Base-by-base conservation (phyloP, 148 eudicot genomes). In the Rhododendron williamsianum region DNA sequence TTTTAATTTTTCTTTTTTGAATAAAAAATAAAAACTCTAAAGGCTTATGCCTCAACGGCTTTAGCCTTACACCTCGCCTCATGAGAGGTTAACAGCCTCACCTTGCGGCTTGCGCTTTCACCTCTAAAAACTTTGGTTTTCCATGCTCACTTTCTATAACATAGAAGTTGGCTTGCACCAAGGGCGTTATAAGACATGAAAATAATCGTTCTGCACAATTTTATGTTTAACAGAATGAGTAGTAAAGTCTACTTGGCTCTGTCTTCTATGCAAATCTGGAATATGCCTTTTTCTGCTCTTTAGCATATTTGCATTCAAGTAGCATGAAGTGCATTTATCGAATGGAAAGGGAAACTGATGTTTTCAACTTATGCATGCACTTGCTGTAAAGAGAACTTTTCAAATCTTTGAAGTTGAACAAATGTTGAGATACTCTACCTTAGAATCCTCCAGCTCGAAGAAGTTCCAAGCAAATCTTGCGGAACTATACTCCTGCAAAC, bases 141-240 rank as follows among this genome's bases (percentile, higher is more conserved):
- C 94, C 94, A 85, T 87, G 87, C 89, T 95, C 96, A 88, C 92
- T 94, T 90, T 96, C 99, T 7, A 96, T 95, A 16, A 94, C 91
- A 85, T 96, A 96, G 86, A 96, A 96, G 85, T 96, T 91, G 85
- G 96, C 91, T 88, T 91, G 93, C 71, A 95, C 74, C 87, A 95
- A 79, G 76, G 99, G 97, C 49, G 90, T 90, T 49, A 96, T 91
- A 25, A 94, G 79, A 81, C 48, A 76, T 52, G 94, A 76, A 90
- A 94, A 95, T 51, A 96, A 86, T 98, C 98, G 65, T 89, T 86
- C 80, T 92, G 88, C 54, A 95, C 46, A 71, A 95, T 86, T 51
- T 87, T 87, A 78, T 83, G 88, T 78, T 89, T 91, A 45, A 93
- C n/a, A 81, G 54, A 18, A 86, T 84, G 56, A 80, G 82, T 73